Evolutionary conservation across 1,284 basidiomycete species (phyloP), one percentile per base, ranked within the genome.

Genomic region (Cutaneotrichosporon mucoides): DNA sequence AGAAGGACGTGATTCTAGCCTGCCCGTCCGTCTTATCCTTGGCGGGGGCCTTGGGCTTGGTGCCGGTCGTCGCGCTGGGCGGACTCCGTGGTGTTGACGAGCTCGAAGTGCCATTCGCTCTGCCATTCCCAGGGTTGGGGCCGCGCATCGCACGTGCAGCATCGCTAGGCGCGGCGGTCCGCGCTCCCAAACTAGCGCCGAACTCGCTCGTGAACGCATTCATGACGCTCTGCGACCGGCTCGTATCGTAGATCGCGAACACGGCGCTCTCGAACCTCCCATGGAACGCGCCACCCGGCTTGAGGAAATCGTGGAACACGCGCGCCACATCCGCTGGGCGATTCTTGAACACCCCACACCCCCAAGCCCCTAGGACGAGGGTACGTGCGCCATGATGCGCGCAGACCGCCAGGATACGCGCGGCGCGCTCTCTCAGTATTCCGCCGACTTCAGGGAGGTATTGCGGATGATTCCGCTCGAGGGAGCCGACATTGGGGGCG

Each of bases 351-450:
- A 64, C 62, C 15, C 62, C 62, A 16, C 59, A 61, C 2, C 62
- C 62, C 62, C 62, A 64, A 2, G 62, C 62, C 16, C 62, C 62
- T 42, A 64, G 62, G 16, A 64, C 62, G 37, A 64, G 46, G 1
- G 38, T 43, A n/a, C 15, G n/a, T 0, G 56, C 59, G 15, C 44
- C 35, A 15, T 59, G 59, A 11, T 44, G 35, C 2, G 50, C 50
- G 3, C 56, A 57, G 2, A 64, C 42, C 0, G 62, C 62, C 3
- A 64, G 56, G n/a, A 64, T 44, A 24, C 62, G 59, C 15, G 53
- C 56, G 3, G 57, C 57, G 34, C 62, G 62, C 43, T 58, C 59
- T 7, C 15, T 9, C 34, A 64, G 46, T 1, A 64, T 6, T 8
- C 9, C 15, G 1, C 34, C 13, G 4, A 59, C 37, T 1, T 49